Percentiles rank a stretch among this genome's conserved stretches.
phyloP scores from a whole-genome alignment of 1,139 yeast species.

The Wickerhamiella infanticola region DNA sequence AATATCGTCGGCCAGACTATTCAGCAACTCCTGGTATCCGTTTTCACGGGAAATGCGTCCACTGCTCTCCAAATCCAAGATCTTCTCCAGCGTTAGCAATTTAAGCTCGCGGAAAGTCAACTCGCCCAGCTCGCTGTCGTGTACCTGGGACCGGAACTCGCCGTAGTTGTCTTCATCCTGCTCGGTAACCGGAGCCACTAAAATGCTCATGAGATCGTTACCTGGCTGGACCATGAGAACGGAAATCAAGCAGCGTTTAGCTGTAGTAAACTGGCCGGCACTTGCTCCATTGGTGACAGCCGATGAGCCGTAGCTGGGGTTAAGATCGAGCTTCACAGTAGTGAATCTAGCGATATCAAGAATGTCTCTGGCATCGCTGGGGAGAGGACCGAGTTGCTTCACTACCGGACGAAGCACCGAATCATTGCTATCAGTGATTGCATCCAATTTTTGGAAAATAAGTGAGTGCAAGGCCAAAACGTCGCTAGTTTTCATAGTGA shows the following conservation, averaged over 20 bases:
- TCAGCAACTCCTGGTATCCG: slow-evolving; percentile 64
- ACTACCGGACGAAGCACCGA: slow-evolving; percentile 42
- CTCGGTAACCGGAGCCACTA: slow-evolving; percentile 46
- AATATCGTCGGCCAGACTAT: slow-evolving; percentile 75
- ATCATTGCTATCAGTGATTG: slow-evolving; percentile 25
- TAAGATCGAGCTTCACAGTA: slow-evolving; percentile 28
- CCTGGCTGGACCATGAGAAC: slow-evolving; percentile 71
- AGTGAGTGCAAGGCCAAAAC: slow-evolving; percentile 48
- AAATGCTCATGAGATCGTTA: slow-evolving; percentile 51
- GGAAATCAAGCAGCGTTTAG: slow-evolving; percentile 65
- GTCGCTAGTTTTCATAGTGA: slow-evolving; percentile 49
- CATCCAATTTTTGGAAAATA: slow-evolving; percentile 37
- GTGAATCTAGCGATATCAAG: slow-evolving; percentile 27
- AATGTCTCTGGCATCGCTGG: slow-evolving; percentile 31
- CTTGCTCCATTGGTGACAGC: slow-evolving; percentile 16
- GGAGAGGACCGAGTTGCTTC: slow-evolving; percentile 29
- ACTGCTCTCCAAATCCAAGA: slow-evolving; percentile 57
- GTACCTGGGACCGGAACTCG: slow-evolving; percentile 9
- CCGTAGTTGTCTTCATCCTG: slow-evolving; percentile 12
- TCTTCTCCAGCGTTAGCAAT: slow-evolving; percentile 55
- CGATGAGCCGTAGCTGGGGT: slow-evolving; percentile 25
- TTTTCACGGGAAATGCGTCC: slow-evolving; percentile 53
- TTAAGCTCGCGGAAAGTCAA: slow-evolving; percentile 64
- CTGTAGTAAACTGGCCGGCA: slow-evolving; percentile 49
- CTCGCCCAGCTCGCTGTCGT: slow-evolving; percentile 37